Percentiles rank a stretch among this genome's conserved stretches.
These are phyloP conservation scores for Spergularia azorica DNA, from an alignment of 179 eudicot genomes.

Conservation along the genomic window DNA sequence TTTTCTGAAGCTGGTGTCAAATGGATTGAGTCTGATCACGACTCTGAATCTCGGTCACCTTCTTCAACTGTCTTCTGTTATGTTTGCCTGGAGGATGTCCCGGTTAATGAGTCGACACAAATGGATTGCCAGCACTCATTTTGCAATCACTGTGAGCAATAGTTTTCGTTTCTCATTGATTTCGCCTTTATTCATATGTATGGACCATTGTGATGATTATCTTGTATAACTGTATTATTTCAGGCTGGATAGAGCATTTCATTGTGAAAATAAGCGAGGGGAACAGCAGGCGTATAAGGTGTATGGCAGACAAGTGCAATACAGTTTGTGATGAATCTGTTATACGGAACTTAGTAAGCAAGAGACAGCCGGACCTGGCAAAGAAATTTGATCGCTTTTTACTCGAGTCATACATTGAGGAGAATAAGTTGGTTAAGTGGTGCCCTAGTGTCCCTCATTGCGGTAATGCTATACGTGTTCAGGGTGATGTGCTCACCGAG, in stretches of 20 bases:
- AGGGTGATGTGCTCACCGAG: conserved; percentile 54
- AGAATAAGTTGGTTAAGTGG: conserved; percentile 68
- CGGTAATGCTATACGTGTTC: conserved; percentile 67
- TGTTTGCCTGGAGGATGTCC: conserved; percentile 54
- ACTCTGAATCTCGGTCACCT: conserved; percentile 27
- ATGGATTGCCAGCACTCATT: conserved; percentile 72
- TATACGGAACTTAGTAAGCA: conserved; percentile 45
- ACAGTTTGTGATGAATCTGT: conserved; percentile 60
- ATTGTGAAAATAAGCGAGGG: conserved; percentile 66
- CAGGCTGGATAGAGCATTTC: conserved; percentile 74
- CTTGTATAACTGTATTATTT: background rate
- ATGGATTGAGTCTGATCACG: conserved; percentile 22
- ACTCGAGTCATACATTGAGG: conserved; percentile 67
- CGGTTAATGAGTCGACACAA: conserved; percentile 36
- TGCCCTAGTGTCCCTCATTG: conserved; percentile 74
- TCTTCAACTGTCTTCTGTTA: conserved; percentile 40
- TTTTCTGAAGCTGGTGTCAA: conserved; percentile 57
- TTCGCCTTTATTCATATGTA: background rate
- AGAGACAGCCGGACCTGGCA: conserved; percentile 47
- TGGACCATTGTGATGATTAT: background rate
- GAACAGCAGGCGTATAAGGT: conserved; percentile 55
- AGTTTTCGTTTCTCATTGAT: background rate
- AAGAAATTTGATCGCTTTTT: conserved; percentile 63
- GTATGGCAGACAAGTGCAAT: conserved; percentile 67
- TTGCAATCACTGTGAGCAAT: conserved; percentile 57